phyloP scores from a whole-genome alignment of 2,329 filamentous ascomycete species.

The Capronia epimyces region DNA sequence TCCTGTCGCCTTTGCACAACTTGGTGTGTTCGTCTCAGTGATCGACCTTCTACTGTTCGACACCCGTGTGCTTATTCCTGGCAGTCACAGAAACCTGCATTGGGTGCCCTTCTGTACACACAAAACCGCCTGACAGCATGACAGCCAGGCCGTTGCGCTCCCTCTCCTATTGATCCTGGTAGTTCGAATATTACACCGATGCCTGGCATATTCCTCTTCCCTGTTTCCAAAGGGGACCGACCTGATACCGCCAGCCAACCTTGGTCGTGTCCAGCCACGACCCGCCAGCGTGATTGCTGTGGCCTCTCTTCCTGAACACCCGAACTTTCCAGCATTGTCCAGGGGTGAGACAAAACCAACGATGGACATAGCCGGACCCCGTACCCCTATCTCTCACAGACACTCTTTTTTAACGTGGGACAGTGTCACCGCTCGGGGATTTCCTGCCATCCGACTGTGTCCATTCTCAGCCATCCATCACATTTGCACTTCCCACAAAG shows the following conservation, averaged over 20 bases:
- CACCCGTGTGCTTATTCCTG: no score
- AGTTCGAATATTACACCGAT: neutral
- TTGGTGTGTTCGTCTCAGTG: no score
- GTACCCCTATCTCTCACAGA: neutral
- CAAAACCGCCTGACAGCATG: neutral
- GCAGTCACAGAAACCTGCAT: no score
- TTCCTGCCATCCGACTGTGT: constrained; percentile 16
- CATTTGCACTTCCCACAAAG: constrained; percentile 24
- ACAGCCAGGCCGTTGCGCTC: neutral
- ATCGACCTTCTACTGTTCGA: no score
- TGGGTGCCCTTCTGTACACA: no score
- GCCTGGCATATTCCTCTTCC: neutral
- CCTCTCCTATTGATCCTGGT: neutral
- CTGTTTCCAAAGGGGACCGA: neutral
- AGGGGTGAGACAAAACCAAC: constrained; percentile 1
- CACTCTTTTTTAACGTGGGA: constrained; percentile 8
- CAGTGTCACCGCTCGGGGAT: constrained; percentile 14
- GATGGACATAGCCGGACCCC: neutral
- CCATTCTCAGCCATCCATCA: constrained; percentile 12
- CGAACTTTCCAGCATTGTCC: neutral
- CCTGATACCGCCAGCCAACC: no score
- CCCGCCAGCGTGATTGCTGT: neutral
- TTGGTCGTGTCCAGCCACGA: neutral
- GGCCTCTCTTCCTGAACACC: neutral
- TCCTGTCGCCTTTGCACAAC: no score